A percentile compares a stretch with the other conserved stretches of the same genome.
Conservation (phyloP, 805 yeast species). For the Yarrowia deformans region DNA sequence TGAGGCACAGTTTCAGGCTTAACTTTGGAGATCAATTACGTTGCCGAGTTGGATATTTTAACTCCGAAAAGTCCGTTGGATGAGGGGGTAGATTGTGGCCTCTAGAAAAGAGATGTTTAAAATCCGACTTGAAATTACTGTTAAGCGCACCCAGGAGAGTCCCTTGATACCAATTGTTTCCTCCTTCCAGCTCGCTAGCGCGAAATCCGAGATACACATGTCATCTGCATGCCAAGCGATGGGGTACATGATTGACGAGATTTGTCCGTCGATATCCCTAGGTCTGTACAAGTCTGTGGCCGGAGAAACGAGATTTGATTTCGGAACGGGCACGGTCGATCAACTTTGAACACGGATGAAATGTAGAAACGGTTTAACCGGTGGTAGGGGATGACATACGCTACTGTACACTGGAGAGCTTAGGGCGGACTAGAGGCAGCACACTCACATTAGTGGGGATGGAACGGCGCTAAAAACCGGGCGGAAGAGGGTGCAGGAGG, state of each 20-base stretch:
- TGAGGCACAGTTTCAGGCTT: conserved; percentile 17
- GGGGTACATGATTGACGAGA: conserved; percentile 25
- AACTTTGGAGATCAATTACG: conserved; percentile 9
- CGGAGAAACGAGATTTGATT: neutral
- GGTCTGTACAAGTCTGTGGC: neutral
- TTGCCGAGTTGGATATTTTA: conserved; percentile 7
- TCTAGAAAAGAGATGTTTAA: neutral
- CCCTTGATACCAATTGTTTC: neutral
- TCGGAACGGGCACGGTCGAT: neutral
- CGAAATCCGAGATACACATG: neutral
- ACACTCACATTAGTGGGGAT: neutral
- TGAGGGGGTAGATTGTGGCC: neutral
- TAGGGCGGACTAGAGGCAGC: neutral
- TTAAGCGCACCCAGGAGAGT: neutral
- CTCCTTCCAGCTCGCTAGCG: neutral
- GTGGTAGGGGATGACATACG: too few relatives aligned
- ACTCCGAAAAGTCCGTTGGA: conserved; percentile 11
- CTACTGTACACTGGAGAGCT: too few relatives aligned
- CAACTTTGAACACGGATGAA: neutral
- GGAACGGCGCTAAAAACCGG: neutral
- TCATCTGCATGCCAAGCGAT: conserved; percentile 29
- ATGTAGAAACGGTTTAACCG: too few relatives aligned
- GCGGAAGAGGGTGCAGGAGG: neutral
- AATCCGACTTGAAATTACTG: neutral
- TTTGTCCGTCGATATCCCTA: too few relatives aligned